Evolutionary conservation across 2,329 filamentous ascomycete species (phyloP), one percentile per base, ranked within the genome.

Genomic region (Periconia digitata): DNA sequence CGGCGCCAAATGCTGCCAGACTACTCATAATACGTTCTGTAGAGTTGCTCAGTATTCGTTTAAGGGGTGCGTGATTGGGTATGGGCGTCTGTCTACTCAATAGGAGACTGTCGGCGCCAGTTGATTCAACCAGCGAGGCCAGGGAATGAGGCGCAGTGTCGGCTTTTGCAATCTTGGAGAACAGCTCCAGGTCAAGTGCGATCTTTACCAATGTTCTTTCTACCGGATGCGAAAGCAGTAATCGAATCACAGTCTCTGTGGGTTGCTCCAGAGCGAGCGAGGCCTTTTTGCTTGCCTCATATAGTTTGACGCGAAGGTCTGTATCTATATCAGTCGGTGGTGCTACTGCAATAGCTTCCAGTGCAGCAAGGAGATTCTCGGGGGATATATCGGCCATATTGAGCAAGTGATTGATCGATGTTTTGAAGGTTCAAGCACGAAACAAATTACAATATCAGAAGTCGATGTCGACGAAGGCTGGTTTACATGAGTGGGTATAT

Each of bases 11-110:
- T 0, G 52, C 44, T 8, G 52, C 50, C 3, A 58, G 23, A 5
- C 53, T 8, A 12, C 54, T 49, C 0, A 58, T 44, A 21, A 57
- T 39, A 8, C 54, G 47, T 10, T 44, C 53, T 54, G n/a, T 18
- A 13, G 17, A 6, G 8, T 12, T 40, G 15, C 16, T 23, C 20
- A 34, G 36, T 20, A 13, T 39, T n/a, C n/a, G n/a, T n/a, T n/a
- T n/a, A n/a, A n/a, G n/a, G n/a, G 24, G 13, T 27, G 24, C 7
- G 24, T 13, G 13, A 27, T 6, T 13, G 24, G 24, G 24, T 27
- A 27, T 27, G 24, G 24, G 24, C 24, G 24, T 27, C 13, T 37
- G 34, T n/a, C 6, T 37, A 37, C 34, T 37, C 15, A 37, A n/a
- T 18, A 37, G 34, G 7, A 16, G 7, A 6, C 8, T n/a, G n/a